Conservation (phyloP, 352 stramenopile species). For the Elongisporangium undulatum region DNA sequence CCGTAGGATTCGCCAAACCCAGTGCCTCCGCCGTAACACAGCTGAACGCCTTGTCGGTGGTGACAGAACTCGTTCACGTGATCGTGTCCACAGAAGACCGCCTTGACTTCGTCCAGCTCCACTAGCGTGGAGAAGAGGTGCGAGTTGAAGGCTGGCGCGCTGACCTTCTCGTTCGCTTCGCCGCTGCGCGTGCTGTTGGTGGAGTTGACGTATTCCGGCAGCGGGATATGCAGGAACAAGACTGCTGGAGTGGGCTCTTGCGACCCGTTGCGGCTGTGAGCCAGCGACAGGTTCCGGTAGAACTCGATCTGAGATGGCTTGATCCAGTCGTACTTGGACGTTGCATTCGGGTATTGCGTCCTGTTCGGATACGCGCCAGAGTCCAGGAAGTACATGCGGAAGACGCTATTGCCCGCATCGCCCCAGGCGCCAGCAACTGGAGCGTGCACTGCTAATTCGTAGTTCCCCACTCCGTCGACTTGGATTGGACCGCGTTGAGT, state of each 20-base stretch:
- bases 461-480: constrained; percentile 63
- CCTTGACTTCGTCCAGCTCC: constrained; percentile 49
- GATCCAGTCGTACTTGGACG: constrained; percentile 37
- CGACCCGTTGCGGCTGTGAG: constrained; percentile 10
- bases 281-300: constrained; percentile 27
- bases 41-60: constrained; percentile 31
- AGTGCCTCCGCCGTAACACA: constrained; percentile 52
- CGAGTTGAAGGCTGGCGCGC: constrained; percentile 21
- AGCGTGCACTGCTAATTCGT: constrained; percentile 43
- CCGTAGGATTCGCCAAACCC: constrained; percentile 36
- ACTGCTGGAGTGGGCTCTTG: constrained; percentile 24
- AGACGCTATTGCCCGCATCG: constrained; percentile 19
- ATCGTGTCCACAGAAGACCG: constrained; percentile 53
- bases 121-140: constrained; percentile 36
- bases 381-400: constrained; percentile 76
- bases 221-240: constrained; percentile 65
- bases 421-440: constrained; percentile 36
- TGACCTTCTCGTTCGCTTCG: constrained; percentile 24
- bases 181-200: constrained; percentile 15
- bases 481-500: constrained; percentile 34
- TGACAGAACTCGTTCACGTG: constrained; percentile 66
- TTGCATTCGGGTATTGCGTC: constrained; percentile 18
- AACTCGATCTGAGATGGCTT: constrained; percentile 39
- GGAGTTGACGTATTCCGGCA: constrained; percentile 37
- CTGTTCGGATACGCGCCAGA: constrained; percentile 32